These are phyloP conservation scores for Starmerella kuoi DNA, from an alignment of 805 yeast species.

Conservation along the genomic window DNA sequence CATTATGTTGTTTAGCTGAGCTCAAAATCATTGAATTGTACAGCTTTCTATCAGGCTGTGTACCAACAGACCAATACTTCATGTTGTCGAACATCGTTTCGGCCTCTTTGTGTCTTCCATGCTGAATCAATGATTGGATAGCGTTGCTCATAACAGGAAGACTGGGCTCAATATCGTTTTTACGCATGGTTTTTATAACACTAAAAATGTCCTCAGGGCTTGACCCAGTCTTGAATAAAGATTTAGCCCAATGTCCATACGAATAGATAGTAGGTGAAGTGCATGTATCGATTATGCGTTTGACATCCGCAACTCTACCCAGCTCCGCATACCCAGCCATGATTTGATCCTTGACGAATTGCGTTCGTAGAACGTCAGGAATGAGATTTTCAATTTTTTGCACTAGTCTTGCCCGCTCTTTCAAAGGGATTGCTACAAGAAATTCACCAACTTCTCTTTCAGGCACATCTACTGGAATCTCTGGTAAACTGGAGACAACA, in stretches of 20 bases:
- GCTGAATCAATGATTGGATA: constrained; percentile 47
- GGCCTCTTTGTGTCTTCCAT: constrained; percentile 45
- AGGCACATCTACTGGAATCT: constrained; percentile 10
- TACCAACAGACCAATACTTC: constrained; percentile 59
- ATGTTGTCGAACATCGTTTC: constrained; percentile 65
- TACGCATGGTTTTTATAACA: constrained; percentile 22
- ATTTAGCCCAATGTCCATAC: constrained; percentile 27
- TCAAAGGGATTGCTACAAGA: constrained; percentile 23
- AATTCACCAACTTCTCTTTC: constrained; percentile 23
- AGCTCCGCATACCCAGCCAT: constrained; percentile 29
- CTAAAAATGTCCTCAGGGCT: constrained; percentile 18
- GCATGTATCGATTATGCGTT: constrained; percentile 20
- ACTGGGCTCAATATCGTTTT: constrained; percentile 21
- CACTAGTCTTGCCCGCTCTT: constrained; percentile 19
- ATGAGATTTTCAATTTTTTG: constrained; percentile 22
- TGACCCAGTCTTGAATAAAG: constrained; percentile 24
- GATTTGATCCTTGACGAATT: constrained; percentile 21
- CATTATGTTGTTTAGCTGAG: constrained; percentile 47
- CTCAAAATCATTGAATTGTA: constrained; percentile 63
- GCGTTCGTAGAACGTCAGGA: constrained; percentile 7
- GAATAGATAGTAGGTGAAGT: constrained; percentile 23
- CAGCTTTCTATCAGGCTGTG: constrained; percentile 55
- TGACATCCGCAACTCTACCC: constrained; percentile 22
- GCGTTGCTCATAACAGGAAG: constrained; percentile 41
- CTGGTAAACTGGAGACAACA: constrained; percentile 4